Percentiles rank a stretch among this genome's conserved stretches.
These are phyloP conservation scores for Cylindrotheca fusiformis DNA, from an alignment of 108 stramenopile genomes.

Conservation along the genomic window DNA sequence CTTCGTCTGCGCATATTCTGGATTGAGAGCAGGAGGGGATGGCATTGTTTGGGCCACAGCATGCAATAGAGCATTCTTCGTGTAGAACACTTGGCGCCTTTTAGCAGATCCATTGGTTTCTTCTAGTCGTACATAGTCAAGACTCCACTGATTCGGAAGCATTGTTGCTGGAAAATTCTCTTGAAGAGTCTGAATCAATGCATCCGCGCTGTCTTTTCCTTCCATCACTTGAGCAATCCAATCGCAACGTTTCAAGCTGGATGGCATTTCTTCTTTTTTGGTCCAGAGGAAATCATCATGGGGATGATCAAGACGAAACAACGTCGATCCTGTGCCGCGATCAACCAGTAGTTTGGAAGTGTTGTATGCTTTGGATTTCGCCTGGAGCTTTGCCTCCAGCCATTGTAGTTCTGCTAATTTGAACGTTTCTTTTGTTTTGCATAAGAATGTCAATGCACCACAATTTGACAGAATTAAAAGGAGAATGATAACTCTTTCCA, in stretches of 20 bases:
- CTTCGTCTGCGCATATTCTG: constrained; percentile 11
- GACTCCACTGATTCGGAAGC: constrained; percentile 17
- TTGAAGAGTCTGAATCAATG: constrained; percentile 31
- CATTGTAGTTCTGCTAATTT: constrained; percentile 65
- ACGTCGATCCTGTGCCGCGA: constrained; percentile 35
- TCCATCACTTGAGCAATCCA: constrained; percentile 49
- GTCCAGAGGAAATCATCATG: constrained; percentile 14
- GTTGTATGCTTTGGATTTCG: constrained; percentile 14
- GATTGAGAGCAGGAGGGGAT: constrained; percentile 34
- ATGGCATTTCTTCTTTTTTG: constrained; percentile 12
- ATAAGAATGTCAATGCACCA: constrained; percentile 17
- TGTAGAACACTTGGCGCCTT: constrained; percentile 17
- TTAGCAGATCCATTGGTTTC: background rate
- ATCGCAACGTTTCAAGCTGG: constrained; percentile 39
- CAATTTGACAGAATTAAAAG: background rate
- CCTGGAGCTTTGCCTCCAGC: constrained; percentile 42
- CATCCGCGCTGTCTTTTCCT: constrained; percentile 24
- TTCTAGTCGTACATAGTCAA: constrained; percentile 35
- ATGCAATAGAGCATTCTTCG: constrained; percentile 51
- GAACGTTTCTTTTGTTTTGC: constrained; percentile 67
- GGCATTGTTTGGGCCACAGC: constrained; percentile 45
- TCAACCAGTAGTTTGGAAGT: constrained; percentile 38
- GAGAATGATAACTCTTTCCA: no score
- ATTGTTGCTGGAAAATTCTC: background rate
- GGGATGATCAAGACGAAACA: constrained; percentile 32